Evolutionary conservation across 108 stramenopile species (phyloP).

Genomic region (Cyclostephanos invisitatus): DNA sequence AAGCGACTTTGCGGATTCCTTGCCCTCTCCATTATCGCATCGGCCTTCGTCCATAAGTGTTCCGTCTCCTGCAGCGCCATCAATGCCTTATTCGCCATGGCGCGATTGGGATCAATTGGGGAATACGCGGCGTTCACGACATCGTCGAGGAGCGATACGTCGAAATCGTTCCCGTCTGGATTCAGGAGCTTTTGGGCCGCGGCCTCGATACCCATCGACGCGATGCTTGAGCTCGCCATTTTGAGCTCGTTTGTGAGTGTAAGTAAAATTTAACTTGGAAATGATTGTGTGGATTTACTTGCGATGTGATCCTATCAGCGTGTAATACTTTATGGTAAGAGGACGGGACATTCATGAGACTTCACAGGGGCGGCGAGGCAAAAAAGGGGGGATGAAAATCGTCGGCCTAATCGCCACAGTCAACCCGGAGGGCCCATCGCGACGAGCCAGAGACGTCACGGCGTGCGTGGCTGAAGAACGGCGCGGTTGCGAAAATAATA

Average conservation of each 20-base stretch:
- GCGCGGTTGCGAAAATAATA: too few relatives aligned
- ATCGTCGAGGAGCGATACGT: constrained; percentile 80
- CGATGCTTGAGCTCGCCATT: neutral
- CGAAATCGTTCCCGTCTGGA: constrained; percentile 72
- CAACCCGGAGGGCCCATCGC: neutral
- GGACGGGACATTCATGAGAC: neutral
- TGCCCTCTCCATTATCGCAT: constrained; percentile 85
- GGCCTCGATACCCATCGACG: constrained; percentile 31
- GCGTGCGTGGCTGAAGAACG: too few relatives aligned
- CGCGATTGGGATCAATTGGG: constrained; percentile 79
- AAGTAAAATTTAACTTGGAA: neutral
- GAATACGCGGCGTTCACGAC: constrained; percentile 81
- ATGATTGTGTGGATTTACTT: neutral
- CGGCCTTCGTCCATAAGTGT: constrained; percentile 83
- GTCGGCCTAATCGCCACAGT: neutral
- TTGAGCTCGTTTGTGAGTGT: neutral
- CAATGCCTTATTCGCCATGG: constrained; percentile 83
- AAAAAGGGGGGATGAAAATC: neutral
- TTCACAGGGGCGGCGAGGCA: neutral
- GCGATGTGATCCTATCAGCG: neutral
- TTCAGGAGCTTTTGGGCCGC: constrained; percentile 48
- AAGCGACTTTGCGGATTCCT: constrained; percentile 83
- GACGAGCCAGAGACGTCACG: neutral
- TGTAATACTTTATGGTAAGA: neutral
- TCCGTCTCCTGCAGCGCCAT: constrained; percentile 89